phyloP scores from a whole-genome alignment of 2,329 filamentous ascomycete species.

The Beauveria rudraprayagi region DNA sequence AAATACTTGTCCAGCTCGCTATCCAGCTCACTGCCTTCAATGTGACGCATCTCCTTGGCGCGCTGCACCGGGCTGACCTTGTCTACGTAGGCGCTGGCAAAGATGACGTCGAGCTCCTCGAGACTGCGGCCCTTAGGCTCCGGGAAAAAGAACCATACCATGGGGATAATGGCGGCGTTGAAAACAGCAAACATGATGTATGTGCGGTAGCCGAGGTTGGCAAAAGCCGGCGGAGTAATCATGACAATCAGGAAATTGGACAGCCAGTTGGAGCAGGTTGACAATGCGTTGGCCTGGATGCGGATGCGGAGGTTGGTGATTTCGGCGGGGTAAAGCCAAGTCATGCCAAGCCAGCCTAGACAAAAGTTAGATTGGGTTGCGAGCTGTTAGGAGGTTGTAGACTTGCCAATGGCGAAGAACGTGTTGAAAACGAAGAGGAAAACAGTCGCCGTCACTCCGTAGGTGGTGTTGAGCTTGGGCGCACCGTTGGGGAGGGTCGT shows the following conservation, averaged over 20 bases:
- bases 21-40: conserved; percentile 20
- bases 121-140: conserved; percentile 48
- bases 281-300: conserved; percentile 55
- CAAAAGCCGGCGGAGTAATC: conserved; percentile 54
- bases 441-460: conserved; percentile 26
- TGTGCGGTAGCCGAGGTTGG: conserved; percentile 43
- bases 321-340: conserved; percentile 55
- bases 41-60: conserved; percentile 20
- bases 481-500: conserved; percentile 21
- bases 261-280: conserved; percentile 53
- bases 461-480: conserved; percentile 19
- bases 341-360: conserved; percentile 52
- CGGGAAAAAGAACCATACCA: conserved; percentile 44
- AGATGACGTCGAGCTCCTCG: conserved; percentile 62
- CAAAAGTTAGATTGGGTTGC: conserved; percentile 13
- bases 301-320: conserved; percentile 52
- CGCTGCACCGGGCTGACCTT: conserved; percentile 20
- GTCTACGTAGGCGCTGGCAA: conserved; percentile 19
- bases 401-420: conserved; percentile 40
- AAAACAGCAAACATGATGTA: conserved; percentile 44
- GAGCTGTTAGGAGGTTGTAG: no score
- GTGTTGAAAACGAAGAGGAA: conserved; percentile 57
- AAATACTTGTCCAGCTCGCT: conserved; percentile 23
- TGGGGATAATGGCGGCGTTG: conserved; percentile 40
- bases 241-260: conserved; percentile 60